A percentile compares a stretch with the other conserved stretches of the same genome.
Evolutionary conservation across 1,284 basidiomycete genomes (phyloP).

Genomic region (Sporisorium sorghi): DNA sequence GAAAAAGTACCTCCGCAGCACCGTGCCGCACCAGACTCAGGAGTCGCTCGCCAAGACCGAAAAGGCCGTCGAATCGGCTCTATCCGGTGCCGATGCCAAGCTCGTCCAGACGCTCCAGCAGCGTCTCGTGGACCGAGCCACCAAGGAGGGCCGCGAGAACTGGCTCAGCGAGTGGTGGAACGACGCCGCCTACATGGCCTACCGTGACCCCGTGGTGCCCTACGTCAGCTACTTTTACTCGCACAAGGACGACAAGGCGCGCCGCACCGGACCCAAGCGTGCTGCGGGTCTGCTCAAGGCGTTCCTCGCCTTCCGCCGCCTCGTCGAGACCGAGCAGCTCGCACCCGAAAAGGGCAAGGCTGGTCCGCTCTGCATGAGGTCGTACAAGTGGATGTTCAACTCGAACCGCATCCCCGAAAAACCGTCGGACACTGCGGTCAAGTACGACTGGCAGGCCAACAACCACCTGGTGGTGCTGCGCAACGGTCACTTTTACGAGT

Average conservation of each 20-base stretch:
- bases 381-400: slow-evolving; percentile 99
- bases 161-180: slow-evolving; percentile 99
- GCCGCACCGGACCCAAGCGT: slow-evolving; percentile 56
- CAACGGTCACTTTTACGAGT: slow-evolving; percentile 90
- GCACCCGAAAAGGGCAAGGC: slow-evolving; percentile 90
- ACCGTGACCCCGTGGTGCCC: slow-evolving; percentile 87
- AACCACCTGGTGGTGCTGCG: slow-evolving; percentile 91
- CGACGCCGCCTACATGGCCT: slow-evolving; percentile 77
- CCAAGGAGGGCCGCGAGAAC: slow-evolving; percentile 73
- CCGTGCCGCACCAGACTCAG: slow-evolving; percentile 57
- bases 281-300: slow-evolving; percentile 66
- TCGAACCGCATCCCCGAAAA: slow-evolving; percentile 85
- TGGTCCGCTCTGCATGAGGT: slow-evolving; percentile 87
- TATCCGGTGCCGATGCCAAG: slow-evolving; percentile 78
- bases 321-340: slow-evolving; percentile 74
- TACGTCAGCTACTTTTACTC: slow-evolving; percentile 96
- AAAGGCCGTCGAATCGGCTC: slow-evolving; percentile 72
- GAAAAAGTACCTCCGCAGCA: slow-evolving; percentile 62
- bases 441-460: slow-evolving; percentile 81
- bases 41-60: slow-evolving; percentile 57
- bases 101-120: slow-evolving; percentile 82
- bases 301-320: slow-evolving; percentile 64
- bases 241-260: slow-evolving; percentile 76
- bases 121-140: slow-evolving; percentile 80
- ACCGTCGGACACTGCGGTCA: slow-evolving; percentile 84